These are phyloP conservation scores for Scalesia atractyloides DNA, from an alignment of 129 eudicot genomes.

Conservation along the genomic window DNA sequence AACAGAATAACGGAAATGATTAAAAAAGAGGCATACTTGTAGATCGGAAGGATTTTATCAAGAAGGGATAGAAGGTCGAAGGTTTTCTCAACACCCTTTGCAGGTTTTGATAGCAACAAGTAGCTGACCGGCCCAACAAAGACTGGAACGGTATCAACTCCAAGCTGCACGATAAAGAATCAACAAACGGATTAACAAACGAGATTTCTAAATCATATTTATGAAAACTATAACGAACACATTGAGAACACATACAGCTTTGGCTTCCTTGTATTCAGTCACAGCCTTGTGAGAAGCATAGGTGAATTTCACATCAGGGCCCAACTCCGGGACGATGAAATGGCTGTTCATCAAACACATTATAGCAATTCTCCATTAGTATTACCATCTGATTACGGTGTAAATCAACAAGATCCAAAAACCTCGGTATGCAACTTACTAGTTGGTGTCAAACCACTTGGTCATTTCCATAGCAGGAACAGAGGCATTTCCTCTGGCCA, in stretches of 20 bases:
- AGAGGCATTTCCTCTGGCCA: conserved; percentile 99
- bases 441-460: conserved; percentile 99
- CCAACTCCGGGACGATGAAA: conserved; percentile 78
- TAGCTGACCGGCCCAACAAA: no score
- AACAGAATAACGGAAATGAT: background rate
- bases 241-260: conserved; percentile 52
- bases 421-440: conserved; percentile 55
- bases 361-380: conserved; percentile 7
- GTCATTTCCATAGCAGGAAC: conserved; percentile 99
- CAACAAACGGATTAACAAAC: background rate
- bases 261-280: conserved; percentile 80
- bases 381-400: background rate
- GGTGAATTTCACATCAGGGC: conserved; percentile 68
- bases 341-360: conserved; percentile 56
- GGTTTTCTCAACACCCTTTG: no score
- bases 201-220: background rate
- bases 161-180: conserved; percentile 44
- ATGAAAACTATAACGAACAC: background rate
- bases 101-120: no score
- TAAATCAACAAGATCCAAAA: background rate
- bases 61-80: no score
- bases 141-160: no score
- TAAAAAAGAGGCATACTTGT: conserved; percentile 14
- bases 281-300: conserved; percentile 86
- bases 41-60: no score